Evolutionary conservation across 1,284 basidiomycete genomes (phyloP), one percentile per base, ranked within the genome.

Genomic region (Naganishia cerealis): DNA sequence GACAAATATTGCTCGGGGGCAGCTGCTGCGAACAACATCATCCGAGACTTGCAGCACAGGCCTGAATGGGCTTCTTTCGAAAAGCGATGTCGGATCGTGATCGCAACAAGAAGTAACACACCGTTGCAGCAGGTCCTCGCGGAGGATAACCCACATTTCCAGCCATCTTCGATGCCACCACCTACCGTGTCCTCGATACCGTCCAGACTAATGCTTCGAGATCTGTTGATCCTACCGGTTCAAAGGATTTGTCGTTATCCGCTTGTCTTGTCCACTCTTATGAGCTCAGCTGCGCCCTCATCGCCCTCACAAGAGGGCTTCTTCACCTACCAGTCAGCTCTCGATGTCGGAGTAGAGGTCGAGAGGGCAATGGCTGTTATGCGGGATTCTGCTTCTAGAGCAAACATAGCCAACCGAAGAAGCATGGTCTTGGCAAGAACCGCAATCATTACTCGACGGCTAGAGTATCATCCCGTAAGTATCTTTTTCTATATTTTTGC

Each of bases 221-320:
- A 94, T 79, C 90, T 92, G 76, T 83, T 94, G 80, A 94, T 94
- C 80, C 91, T 91, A 77, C 92, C 92, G 7, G 85, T 94, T 21
- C 92, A 94, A 79, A 84, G 92, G 50, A 88, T 94, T 56, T 94
- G 92, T 84, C 91, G 89, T 74, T 97, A 97, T 76, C 92, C 92
- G 10, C 84, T 96, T 52, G 84, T 97, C 15, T 85, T 97, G 43
- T 87, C 88, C 68, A 87, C 90, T 73, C 85, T 96, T 57, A 84
- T 85, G 24, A 57, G 59, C 16, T 56, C 67, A 12, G 63, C 67
- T 10, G 65, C 56, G 18, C 61, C 67, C 4, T 66, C 68, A 16
- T 65, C 67, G n/a, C 57, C 68, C 0, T 36, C 42, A 57, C 48
- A 61, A 42, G 65, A 67, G 36, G 59, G 59, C 21, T 2, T 29